Conservation (phyloP, 805 yeast species). For the Spathaspora arborariae region DNA sequence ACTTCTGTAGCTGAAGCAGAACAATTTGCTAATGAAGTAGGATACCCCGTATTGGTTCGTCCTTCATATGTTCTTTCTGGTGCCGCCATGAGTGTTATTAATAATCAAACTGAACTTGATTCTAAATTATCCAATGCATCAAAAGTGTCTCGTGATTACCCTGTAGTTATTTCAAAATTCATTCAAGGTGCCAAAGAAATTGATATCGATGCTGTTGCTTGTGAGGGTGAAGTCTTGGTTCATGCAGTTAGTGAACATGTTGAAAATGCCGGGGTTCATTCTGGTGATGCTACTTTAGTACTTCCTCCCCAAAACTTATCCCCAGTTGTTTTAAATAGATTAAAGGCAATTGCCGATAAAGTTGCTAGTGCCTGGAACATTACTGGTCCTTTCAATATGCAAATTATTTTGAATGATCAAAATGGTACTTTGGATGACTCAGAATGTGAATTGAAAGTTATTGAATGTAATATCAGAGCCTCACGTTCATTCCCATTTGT, state of each 20-base stretch:
- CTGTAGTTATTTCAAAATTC: conserved; percentile 95
- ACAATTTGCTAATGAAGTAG: conserved; percentile 77
- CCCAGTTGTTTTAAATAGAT: conserved; percentile 60
- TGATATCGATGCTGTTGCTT: conserved; percentile 95
- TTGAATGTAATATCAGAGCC: conserved; percentile 98
- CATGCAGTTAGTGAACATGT: conserved; percentile 98
- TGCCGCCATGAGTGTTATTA: conserved; percentile 97
- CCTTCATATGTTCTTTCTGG: conserved; percentile 97
- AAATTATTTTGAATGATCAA: conserved; percentile 77
- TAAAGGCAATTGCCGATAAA: conserved; percentile 86
- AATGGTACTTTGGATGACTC: conserved; percentile 54
- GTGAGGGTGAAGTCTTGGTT: conserved; percentile 80
- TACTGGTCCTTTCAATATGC: conserved; percentile 98
- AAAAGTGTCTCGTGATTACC: conserved; percentile 91
- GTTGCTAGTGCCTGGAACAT: conserved; percentile 93
- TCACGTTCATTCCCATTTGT: conserved; percentile 99
- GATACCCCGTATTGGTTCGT: conserved; percentile 94
- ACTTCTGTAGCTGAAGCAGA: conserved; percentile 84
- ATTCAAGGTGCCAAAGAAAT: conserved; percentile 96
- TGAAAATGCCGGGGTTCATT: conserved; percentile 98
- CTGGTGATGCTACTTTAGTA: conserved; percentile 96
- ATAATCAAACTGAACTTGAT: conserved; percentile 73
- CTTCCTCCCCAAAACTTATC: conserved; percentile 86
- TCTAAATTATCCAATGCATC: conserved; percentile 82
- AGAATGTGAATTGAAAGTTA: conserved; percentile 74